Evolutionary conservation across 2,329 filamentous ascomycete species (phyloP).

Genomic region (Chaetomium strumarium): DNA sequence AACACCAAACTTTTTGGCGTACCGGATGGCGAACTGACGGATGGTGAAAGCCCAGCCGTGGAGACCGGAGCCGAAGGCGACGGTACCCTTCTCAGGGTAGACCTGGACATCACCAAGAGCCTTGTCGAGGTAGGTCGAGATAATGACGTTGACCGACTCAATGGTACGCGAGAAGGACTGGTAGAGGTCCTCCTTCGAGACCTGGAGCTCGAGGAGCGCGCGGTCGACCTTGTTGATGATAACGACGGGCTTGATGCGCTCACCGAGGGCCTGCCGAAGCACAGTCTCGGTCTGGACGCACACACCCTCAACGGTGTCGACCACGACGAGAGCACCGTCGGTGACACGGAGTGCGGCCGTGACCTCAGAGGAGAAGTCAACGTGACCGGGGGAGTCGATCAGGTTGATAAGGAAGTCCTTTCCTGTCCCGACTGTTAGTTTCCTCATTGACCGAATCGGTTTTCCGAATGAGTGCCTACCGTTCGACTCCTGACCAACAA

Average conservation of each 20-base stretch:
- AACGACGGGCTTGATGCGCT: conserved; percentile 99
- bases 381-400: conserved; percentile 99
- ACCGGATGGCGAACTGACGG: conserved; percentile 91
- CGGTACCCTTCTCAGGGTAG: conserved; percentile 94
- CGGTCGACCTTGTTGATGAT: conserved; percentile 99
- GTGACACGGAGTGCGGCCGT: conserved; percentile 99
- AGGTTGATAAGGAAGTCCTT: conserved; percentile 99
- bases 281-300: conserved; percentile 99
- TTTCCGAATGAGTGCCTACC: conserved; percentile 32
- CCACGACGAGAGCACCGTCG: conserved; percentile 98
- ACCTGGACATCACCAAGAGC: conserved; percentile 95
- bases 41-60: conserved; percentile 99
- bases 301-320: conserved; percentile 99
- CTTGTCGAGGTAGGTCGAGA: conserved; percentile 98
- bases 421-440: conserved; percentile 34
- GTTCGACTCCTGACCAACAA: conserved; percentile 77
- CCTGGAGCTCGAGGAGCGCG: conserved; percentile 97
- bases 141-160: conserved; percentile 99
- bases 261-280: conserved; percentile 95
- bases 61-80: conserved; percentile 98
- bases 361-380: conserved; percentile 99
- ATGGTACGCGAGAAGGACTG: conserved; percentile 99
- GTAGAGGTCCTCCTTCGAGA: conserved; percentile 98
- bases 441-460: background rate
- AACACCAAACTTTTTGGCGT: conserved; percentile 99